Evolutionary conservation across 2,329 filamentous ascomycete genomes (phyloP), one percentile per base, ranked within the genome.

Genomic region (Pseudogymnoascus sp.): DNA sequence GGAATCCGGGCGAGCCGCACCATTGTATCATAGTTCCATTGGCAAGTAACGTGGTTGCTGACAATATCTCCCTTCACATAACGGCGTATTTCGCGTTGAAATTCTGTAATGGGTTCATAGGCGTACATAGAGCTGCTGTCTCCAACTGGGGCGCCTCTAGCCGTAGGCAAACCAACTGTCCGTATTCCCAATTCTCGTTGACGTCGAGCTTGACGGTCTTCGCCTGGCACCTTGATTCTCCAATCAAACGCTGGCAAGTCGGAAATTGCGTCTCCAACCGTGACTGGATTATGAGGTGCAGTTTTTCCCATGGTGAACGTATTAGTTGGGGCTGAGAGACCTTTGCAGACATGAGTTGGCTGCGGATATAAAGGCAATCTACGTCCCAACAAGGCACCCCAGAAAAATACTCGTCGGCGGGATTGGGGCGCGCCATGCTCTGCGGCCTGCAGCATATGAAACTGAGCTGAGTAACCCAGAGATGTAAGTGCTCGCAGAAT

Each of bases 391-490:
- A 64, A 33, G 5, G 64, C 41, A 3, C 64, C 68, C 67, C 65
- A 68, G 19, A 69, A 45, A 4, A 70, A 64, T 0, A 66, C 60
- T 22, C 67, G 61, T 9, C 7, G 55, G 12, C 67, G 63, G 1
- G 61, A 62, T 9, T 67, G 66, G 0, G 68, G 67, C 6, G 38
- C 23, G 3, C 62, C 60, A 23, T 63, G 64, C 16, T 66, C 62
- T 12, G 41, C 65, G 23, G 63, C 64, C 28, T 69, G 62, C 1
- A 69, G 35, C 7, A 64, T 6, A 4, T 63, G 61, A 28, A 49
- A 61, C n/a, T 68, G 67, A 3, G 60, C 64, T 58, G 68, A 65
- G 30, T 70, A 70, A 2, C 67, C 67, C 25, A 69, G 9, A 2
- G 55, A 60, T 19, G 64, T 68, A 2, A 68, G 42, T 14, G 58